Conservation (phyloP, 352 stramenopile genomes). For the Phytopythium kandeliae region DNA sequence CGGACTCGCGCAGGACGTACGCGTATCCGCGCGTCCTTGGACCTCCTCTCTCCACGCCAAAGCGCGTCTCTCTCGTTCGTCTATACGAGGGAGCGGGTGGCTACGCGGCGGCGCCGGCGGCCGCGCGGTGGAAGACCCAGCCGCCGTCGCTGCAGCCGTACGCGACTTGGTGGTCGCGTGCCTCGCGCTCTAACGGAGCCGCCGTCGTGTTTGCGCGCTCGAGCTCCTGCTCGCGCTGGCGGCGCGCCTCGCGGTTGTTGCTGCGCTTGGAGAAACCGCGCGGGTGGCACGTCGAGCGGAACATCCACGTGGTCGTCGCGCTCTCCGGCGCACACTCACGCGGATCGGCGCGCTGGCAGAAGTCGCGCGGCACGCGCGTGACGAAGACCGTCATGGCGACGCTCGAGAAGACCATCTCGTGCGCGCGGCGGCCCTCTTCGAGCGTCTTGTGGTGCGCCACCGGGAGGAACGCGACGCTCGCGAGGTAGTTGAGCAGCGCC, state of each 20-base stretch:
- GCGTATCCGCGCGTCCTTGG: too few relatives aligned
- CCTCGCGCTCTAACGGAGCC: background rate
- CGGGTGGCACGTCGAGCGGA: constrained; percentile 3
- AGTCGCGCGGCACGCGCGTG: constrained; percentile 1
- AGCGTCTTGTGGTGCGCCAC: constrained; percentile 1
- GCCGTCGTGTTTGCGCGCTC: background rate
- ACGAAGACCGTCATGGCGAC: constrained; percentile 7
- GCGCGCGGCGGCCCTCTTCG: constrained; percentile 5
- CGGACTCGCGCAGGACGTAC: too few relatives aligned
- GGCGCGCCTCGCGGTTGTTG: constrained; percentile 2
- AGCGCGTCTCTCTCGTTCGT: too few relatives aligned
- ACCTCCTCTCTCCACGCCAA: too few relatives aligned
- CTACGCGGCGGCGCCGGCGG: background rate
- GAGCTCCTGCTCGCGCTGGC: constrained; percentile 2
- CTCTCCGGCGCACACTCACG: background rate
- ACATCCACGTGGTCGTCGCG: constrained; percentile 4
- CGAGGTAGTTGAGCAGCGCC: constrained; percentile 3
- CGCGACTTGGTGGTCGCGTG: background rate
- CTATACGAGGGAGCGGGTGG: background rate
- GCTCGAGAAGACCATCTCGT: constrained; percentile 10
- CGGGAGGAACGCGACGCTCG: background rate
- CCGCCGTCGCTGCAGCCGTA: constrained; percentile 7
- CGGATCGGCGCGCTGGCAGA: background rate
- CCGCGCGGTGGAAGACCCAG: constrained; percentile 3
- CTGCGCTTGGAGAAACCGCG: constrained; percentile 4